Evolutionary conservation across 805 yeast genomes (phyloP), one percentile per base, ranked within the genome.

Genomic region (Metschnikowia matae): DNA sequence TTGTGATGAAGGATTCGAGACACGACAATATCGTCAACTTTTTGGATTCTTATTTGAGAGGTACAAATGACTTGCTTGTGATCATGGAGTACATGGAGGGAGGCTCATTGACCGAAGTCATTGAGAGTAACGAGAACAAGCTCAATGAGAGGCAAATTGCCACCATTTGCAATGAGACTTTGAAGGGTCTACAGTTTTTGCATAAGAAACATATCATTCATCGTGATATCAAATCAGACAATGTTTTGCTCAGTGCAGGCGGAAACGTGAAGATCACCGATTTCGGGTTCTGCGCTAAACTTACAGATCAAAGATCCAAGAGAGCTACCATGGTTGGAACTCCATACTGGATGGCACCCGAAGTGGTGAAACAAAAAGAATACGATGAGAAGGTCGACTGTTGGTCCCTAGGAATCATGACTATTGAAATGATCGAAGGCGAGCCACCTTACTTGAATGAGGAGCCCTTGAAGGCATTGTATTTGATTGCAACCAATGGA

Each of bases 71-170:
- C 62, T 74, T 94, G 53, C 92, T 98, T 97, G 99, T 94, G n/a
- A 87, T 95, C 32, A 94, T 94, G 99, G 99, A 94, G 68, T 95
- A 84, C 66, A 94, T 94, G 99, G 97, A 95, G 71, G 99, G 99
- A 48, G 99, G 99, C 1, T 87, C 97, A 4, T 74, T 94, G 58
- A 94, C 98, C 0, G 99, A 94, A 70, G 88, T 95, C 38, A 91
- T 95, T 62, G 96, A 90, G 50, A 88, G 90, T 69, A 91, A 91
- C 65, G 84, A 83, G 48, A 67, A 61, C 56, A 77, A 80, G 44
- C 70, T 94, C 59, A 79, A 80, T 15, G 99, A 94, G 67, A 80
- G 83, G 46, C 99, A 95, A 69, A 94, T 95, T 56, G 88, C 97
- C 2, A 82, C 91, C 3, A 89, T 94, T 48, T 92, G 97, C 67